Percentiles rank a stretch among this genome's conserved stretches.
phyloP scores from a whole-genome alignment of 2,329 filamentous ascomycete genomes.

The Ceratocystis albifundus region DNA sequence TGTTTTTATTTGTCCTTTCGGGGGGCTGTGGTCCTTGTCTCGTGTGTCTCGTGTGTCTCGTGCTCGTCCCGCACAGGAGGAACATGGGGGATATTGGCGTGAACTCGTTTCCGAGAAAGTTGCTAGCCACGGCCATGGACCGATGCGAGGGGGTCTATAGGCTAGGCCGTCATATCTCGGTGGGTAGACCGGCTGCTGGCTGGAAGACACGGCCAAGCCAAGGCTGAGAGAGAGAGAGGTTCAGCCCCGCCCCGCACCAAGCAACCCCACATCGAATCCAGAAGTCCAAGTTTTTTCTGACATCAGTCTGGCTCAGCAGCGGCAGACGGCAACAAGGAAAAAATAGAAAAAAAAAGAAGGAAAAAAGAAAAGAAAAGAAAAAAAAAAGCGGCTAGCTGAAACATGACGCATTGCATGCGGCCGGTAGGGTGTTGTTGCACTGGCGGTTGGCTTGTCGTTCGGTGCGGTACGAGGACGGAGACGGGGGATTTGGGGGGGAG shows the following conservation, averaged over 20 bases:
- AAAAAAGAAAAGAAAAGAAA: too few relatives aligned
- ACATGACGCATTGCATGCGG: too few relatives aligned
- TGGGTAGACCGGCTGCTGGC: not conserved
- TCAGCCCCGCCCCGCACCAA: not conserved
- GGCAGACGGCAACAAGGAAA: not conserved
- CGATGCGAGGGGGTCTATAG: too few relatives aligned
- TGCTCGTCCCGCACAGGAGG: not conserved
- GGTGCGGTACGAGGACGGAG: not conserved
- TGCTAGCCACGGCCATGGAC: too few relatives aligned
- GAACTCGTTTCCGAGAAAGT: not conserved
- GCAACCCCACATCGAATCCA: conserved; percentile 4
- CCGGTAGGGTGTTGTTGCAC: not conserved
- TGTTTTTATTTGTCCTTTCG: not conserved
- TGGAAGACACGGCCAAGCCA: not conserved
- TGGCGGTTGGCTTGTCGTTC: not conserved
- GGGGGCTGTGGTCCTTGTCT: not conserved
- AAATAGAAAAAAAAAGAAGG: too few relatives aligned
- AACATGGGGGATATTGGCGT: not conserved
- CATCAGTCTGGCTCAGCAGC: not conserved
- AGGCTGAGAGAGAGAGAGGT: too few relatives aligned
- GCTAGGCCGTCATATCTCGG: too few relatives aligned
- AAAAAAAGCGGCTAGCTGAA: too few relatives aligned
- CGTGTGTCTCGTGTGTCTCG: not conserved
- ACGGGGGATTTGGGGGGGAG: not conserved
- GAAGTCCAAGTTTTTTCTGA: conserved; percentile 1